Conservation (phyloP, 352 stramenopile genomes). For the Phytophthora kernoviae region DNA sequence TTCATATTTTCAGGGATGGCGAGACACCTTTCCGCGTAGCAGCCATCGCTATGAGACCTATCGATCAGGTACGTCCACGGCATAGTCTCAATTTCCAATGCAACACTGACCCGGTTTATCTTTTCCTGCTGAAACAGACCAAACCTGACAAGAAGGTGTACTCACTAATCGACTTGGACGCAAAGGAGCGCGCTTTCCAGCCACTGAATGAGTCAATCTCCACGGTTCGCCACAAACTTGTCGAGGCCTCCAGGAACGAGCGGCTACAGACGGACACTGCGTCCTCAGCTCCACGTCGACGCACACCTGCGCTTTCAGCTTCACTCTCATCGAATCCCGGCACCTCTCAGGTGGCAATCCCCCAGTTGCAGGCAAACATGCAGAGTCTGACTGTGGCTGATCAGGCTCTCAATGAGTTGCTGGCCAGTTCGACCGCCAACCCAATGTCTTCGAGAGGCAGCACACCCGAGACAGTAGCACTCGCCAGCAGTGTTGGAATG, state of each 20-base stretch:
- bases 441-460: constrained; percentile 13
- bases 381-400: constrained; percentile 21
- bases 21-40: constrained; percentile 49
- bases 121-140: constrained; percentile 27
- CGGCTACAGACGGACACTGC: neutral
- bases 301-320: constrained; percentile 11
- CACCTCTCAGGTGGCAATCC: neutral
- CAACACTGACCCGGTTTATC: neutral
- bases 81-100: neutral
- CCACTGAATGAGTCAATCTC: constrained; percentile 64
- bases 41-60: constrained; percentile 46
- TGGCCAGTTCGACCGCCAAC: constrained; percentile 20
- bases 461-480: constrained; percentile 18
- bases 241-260: constrained; percentile 21
- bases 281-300: constrained; percentile 16
- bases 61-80: constrained; percentile 45
- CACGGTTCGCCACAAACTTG: constrained; percentile 50
- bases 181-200: constrained; percentile 46
- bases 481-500: constrained; percentile 46
- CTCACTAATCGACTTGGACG: constrained; percentile 57
- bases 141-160: constrained; percentile 66
- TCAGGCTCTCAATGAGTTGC: constrained; percentile 28
- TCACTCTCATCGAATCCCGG: neutral
- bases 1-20: constrained; percentile 40
- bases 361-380: constrained; percentile 17